Evolutionary conservation across 2,329 filamentous ascomycete genomes (phyloP).

Genomic region (Pestalotiopsis sp.): DNA sequence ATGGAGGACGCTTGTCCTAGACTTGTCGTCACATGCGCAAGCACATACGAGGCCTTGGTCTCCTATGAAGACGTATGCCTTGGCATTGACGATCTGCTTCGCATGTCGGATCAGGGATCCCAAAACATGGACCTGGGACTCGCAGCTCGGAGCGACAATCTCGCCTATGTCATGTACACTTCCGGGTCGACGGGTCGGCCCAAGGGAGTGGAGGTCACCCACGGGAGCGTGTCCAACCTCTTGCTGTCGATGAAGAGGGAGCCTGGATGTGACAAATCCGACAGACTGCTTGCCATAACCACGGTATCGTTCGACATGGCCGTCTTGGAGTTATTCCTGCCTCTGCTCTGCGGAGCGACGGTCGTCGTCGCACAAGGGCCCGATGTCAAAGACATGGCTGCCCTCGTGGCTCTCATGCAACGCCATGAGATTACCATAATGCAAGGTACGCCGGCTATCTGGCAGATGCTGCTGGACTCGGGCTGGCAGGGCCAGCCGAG

Average conservation of each 20-base stretch:
- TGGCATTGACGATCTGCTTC: conserved; percentile 19
- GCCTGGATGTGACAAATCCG: conserved; percentile 26
- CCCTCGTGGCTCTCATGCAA: conserved; percentile 34
- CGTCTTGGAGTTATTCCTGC: conserved; percentile 37
- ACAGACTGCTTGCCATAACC: conserved; percentile 30
- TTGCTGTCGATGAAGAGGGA: conserved; percentile 27
- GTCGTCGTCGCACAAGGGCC: conserved; percentile 32
- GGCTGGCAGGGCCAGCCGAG: conserved; percentile 24
- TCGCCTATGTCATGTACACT: conserved; percentile 37
- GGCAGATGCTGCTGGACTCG: conserved; percentile 29
- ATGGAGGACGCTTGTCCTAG: conserved; percentile 29
- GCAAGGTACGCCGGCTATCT: conserved; percentile 39
- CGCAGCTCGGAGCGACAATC: conserved; percentile 21
- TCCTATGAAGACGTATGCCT: conserved; percentile 21
- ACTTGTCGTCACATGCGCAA: conserved; percentile 22
- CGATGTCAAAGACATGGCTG: conserved; percentile 33
- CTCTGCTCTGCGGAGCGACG: conserved; percentile 34
- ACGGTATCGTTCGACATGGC: conserved; percentile 36
- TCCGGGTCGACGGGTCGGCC: conserved; percentile 33
- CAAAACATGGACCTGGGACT: conserved; percentile 15
- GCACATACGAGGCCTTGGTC: conserved; percentile 14
- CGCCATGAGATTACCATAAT: conserved; percentile 36
- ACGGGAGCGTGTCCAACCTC: conserved; percentile 22
- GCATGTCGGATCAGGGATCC: conserved; percentile 7
- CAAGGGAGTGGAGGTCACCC: conserved; percentile 41